phyloP scores from a whole-genome alignment of 2,329 filamentous ascomycete species.

The Phoma sp. region DNA sequence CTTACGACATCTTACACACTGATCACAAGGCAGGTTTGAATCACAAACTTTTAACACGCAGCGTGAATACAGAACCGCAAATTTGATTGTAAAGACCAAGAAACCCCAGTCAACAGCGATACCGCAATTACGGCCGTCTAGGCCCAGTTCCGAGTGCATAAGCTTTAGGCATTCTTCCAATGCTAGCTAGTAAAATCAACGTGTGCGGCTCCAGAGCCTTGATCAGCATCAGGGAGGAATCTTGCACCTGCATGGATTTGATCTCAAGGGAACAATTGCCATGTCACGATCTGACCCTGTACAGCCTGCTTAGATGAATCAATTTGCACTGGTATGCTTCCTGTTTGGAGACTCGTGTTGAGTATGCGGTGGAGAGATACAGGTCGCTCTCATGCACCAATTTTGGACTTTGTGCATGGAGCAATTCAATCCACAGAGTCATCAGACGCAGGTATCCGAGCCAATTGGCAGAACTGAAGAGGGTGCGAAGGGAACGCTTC shows the following conservation, averaged over 20 bases:
- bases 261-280: neutral
- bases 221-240: neutral
- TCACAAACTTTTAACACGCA: neutral
- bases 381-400: neutral
- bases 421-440: too few relatives aligned
- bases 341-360: neutral
- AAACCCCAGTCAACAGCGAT: neutral
- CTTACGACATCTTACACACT: too few relatives aligned
- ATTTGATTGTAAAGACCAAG: neutral
- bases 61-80: neutral
- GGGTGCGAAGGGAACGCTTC: conserved; percentile 3
- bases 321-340: neutral
- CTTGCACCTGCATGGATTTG: neutral
- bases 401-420: neutral
- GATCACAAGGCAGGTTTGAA: neutral
- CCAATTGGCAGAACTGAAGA: neutral
- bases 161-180: neutral
- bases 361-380: neutral
- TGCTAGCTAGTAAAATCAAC: neutral
- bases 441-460: neutral
- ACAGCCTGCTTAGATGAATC: neutral
- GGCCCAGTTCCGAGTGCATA: neutral
- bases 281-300: neutral
- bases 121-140: neutral
- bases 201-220: neutral